Evolutionary conservation across 495 filamentous ascomycete genomes (phyloP).

Genomic region (Haplographium delicatum): DNA sequence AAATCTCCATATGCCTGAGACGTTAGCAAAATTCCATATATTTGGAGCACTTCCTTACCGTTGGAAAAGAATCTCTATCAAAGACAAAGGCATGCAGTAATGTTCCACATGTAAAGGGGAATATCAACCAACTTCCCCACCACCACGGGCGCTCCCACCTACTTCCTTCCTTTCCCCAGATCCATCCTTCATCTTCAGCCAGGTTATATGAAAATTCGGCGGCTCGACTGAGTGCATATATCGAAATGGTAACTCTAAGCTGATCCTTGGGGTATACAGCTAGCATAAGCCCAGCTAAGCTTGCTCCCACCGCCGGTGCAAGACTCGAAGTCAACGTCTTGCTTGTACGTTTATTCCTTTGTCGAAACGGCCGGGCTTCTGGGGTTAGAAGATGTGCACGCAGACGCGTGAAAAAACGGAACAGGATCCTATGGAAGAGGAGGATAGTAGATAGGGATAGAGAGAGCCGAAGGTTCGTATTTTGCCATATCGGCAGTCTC

Average conservation of each 20-base stretch:
- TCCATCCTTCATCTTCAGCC: constrained; percentile 71
- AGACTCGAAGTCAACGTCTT: constrained; percentile 70
- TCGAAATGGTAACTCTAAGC: constrained; percentile 69
- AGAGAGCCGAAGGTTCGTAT: constrained; percentile 69
- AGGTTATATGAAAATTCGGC: constrained; percentile 85
- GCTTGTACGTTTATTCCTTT: constrained; percentile 72
- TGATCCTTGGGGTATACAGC: constrained; percentile 74
- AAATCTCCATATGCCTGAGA: constrained; percentile 61
- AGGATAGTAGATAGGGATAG: constrained; percentile 78
- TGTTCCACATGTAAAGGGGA: constrained; percentile 88
- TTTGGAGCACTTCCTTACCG: constrained; percentile 31
- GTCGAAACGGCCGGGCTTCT: constrained; percentile 68
- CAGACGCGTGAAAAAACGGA: constrained; percentile 81
- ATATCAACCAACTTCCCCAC: constrained; percentile 96
- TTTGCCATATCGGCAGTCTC: constrained; percentile 56
- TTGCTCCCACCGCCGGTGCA: constrained; percentile 83
- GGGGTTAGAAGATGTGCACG: constrained; percentile 71
- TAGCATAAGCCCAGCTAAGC: constrained; percentile 75
- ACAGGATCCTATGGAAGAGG: constrained; percentile 80
- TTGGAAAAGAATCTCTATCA: constrained; percentile 82
- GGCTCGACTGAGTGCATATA: constrained; percentile 72
- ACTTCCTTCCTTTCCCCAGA: constrained; percentile 46
- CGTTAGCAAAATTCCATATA: not conserved
- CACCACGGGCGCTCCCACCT: constrained; percentile 61
- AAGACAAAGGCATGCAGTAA: constrained; percentile 89